Base-by-base conservation (phyloP, 345 rosid species). In the Corymbia maculata region DNA sequence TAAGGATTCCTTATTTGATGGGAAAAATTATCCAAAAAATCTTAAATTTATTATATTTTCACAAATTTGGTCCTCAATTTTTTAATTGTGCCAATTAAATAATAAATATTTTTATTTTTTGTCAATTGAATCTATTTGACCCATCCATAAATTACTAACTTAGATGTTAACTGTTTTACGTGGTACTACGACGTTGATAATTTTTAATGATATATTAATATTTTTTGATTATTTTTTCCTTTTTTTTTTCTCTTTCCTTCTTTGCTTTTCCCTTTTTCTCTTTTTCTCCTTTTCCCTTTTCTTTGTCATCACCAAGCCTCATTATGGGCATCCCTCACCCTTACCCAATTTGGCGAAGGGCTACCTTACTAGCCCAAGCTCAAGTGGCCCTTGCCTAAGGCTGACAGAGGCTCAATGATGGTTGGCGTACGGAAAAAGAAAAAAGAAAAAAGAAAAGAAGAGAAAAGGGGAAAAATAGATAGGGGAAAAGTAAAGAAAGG, bases 391-490 rank as follows among this genome's bases (percentile, higher is more conserved):
- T 21, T 21, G 59, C 1, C 8, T 17, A 53, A 53, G 24, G 10
- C 26, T 2, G 2, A 0, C 10, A 1, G 4, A 21, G 59, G 42
- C 42, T 36, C 42, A 36, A 36, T 36, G 42, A 36, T 36, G 42
- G 42, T 4, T 36, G 42, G 42, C 42, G 42, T 36, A 36, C 3
- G 59, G 26, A 53, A 53, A 21, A 53, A 3, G 19, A 0, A 19
- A 52, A 51, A 51, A 0, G 1, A 50, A 3, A 1, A 51, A 51
- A 17, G 8, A 19, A 0, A 2, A 52, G 19, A 52, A 0, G 17
- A 16, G 0, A 14, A 5, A 51, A 2, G 15, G 2, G 1, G 0
- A 5, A 16, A 52, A 16, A 16, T 6, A 1, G 0, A 15, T 17
- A 19, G 21, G 19, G 10, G 50, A 2, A 53, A 53, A 19, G 9